Evolutionary conservation across 306 rosid genomes (phyloP).

Genomic region (Inga oerstediana): DNA sequence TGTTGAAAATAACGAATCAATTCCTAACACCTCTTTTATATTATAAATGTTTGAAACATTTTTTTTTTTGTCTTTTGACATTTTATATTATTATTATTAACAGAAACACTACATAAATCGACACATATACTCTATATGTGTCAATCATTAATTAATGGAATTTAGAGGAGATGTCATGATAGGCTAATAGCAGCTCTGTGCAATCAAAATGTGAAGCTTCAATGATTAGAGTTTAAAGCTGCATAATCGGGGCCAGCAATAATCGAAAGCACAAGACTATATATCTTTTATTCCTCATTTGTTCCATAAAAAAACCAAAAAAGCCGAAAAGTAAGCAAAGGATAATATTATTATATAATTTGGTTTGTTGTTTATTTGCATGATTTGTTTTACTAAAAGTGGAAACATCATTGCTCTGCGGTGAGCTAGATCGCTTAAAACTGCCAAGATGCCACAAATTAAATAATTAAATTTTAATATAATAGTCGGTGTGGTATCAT

Average conservation of each 20-base stretch:
- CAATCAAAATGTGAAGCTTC: background rate
- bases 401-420: conserved; percentile 34
- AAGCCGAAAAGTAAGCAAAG: background rate
- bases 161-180: background rate
- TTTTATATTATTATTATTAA: background rate
- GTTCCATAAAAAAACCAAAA: too few species aligned
- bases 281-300: background rate
- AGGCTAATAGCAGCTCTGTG: background rate
- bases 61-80: too few species aligned
- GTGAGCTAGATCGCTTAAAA: background rate
- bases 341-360: background rate
- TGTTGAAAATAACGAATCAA: too few species aligned
- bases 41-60: too few species aligned
- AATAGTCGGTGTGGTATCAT: conserved; percentile 28
- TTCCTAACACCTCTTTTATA: too few species aligned
- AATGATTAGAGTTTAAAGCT: conserved; percentile 34
- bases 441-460: background rate
- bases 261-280: conserved; percentile 3
- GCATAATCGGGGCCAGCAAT: background rate
- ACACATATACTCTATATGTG: background rate
- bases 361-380: background rate
- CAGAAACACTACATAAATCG: background rate
- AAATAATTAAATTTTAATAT: background rate
- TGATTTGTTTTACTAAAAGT: conserved; percentile 29
- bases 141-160: background rate